A percentile compares a stretch with the other conserved stretches of the same genome.
Evolutionary conservation across 768 basidiomycete species (phyloP).

Genomic region (Suillus discolor): DNA sequence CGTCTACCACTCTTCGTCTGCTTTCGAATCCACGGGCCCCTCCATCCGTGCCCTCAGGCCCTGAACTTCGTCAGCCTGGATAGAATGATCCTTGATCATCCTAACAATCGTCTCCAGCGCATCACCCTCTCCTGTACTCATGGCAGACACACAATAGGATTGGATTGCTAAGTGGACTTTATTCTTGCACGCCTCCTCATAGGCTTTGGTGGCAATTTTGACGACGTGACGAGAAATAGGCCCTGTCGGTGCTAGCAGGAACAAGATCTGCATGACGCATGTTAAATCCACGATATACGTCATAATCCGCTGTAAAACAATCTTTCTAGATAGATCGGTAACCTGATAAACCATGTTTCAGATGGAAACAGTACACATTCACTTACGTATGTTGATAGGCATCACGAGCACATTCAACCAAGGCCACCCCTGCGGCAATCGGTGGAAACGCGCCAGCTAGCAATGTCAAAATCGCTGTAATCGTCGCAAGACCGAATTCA

Average conservation of each 20-base stretch:
- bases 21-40: neutral
- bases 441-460: neutral
- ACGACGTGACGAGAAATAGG: slow-evolving; percentile 7
- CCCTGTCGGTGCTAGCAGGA: slow-evolving; percentile 14
- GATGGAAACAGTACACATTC: neutral
- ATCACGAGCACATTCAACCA: slow-evolving; percentile 6
- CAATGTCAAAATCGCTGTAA: neutral
- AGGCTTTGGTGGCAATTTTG: slow-evolving; percentile 9
- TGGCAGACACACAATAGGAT: neutral
- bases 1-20: slow-evolving; percentile 5
- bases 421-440: neutral
- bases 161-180: slow-evolving; percentile 6
- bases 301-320: slow-evolving; percentile 19
- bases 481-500: slow-evolving; percentile 1
- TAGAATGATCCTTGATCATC: slow-evolving; percentile 9
- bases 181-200: slow-evolving; percentile 3
- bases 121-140: slow-evolving; percentile 3
- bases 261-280: slow-evolving; percentile 26
- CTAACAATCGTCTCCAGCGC: slow-evolving; percentile 7
- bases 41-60: slow-evolving; percentile 6
- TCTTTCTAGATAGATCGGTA: neutral
- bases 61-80: slow-evolving; percentile 8
- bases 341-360: neutral
- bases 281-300: slow-evolving; percentile 30
- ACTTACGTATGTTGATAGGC: slow-evolving; percentile 12